These are phyloP conservation scores for Lactarius deliciosus DNA, from an alignment of 768 basidiomycete genomes.

Conservation along the genomic window DNA sequence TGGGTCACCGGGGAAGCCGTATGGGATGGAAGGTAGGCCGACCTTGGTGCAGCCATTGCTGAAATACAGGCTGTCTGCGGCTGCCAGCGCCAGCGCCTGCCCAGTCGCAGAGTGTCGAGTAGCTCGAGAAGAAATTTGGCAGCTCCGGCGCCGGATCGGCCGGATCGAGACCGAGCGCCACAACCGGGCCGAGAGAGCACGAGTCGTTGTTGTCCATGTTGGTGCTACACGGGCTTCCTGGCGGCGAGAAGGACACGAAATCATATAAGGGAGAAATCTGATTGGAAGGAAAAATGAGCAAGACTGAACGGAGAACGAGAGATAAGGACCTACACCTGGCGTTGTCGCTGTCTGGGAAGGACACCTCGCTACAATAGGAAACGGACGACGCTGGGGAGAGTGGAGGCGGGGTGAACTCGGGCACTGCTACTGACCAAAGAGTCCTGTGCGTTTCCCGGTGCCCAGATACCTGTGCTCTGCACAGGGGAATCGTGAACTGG, in stretches of 20 bases:
- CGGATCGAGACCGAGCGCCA: not conserved
- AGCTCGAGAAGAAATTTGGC: conserved; percentile 22
- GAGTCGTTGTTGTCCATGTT: conserved; percentile 23
- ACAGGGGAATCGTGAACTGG: conserved; percentile 1
- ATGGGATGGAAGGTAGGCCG: not conserved
- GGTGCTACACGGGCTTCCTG: conserved; percentile 27
- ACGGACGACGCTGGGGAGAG: conserved; percentile 26
- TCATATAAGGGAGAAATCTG: conserved; percentile 14
- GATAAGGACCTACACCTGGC: conserved; percentile 14
- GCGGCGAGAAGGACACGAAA: conserved; percentile 25
- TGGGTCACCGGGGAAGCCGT: conserved; percentile 3
- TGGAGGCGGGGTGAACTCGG: conserved; percentile 19
- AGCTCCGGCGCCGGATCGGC: not conserved
- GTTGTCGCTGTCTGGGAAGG: conserved; percentile 26
- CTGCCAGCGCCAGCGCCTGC: conserved; percentile 5
- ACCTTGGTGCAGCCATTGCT: not conserved
- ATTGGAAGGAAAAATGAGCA: not conserved
- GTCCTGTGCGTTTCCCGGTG: not conserved
- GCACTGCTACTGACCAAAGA: not conserved
- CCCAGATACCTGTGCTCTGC: not conserved
- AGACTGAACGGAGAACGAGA: not conserved
- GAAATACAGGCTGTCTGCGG: not conserved
- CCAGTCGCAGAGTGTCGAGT: conserved; percentile 30
- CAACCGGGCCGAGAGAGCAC: conserved; percentile 9
- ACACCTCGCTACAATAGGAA: conserved; percentile 25